phyloP scores from a whole-genome alignment of 352 stramenopile species.

The Pythium folliculosum region DNA sequence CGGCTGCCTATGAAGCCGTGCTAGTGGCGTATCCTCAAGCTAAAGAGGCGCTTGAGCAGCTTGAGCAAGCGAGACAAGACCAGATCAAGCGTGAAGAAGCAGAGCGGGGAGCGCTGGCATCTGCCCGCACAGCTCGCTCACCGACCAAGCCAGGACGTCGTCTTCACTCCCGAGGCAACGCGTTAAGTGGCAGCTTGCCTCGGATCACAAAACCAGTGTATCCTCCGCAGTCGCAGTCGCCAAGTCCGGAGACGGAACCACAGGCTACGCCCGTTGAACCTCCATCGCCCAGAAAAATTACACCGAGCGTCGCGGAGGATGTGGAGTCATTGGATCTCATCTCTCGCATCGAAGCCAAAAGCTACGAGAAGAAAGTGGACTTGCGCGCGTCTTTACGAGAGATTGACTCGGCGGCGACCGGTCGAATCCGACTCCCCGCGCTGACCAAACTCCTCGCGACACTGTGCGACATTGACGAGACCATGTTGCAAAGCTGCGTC shows the following conservation, averaged over 20 bases:
- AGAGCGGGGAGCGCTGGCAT: constrained; percentile 30
- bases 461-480: constrained; percentile 18
- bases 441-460: constrained; percentile 12
- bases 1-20: constrained; percentile 41
- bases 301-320: neutral
- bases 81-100: constrained; percentile 27
- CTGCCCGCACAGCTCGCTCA: constrained; percentile 28
- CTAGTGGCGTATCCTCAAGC: constrained; percentile 54
- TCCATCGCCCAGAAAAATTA: neutral
- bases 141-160: constrained; percentile 17
- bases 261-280: neutral
- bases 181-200: constrained; percentile 1
- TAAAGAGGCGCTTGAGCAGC: constrained; percentile 39
- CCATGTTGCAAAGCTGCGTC: constrained; percentile 6
- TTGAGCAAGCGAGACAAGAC: constrained; percentile 32
- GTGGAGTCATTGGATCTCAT: constrained; percentile 5
- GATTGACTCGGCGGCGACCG: constrained; percentile 18
- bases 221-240: neutral
- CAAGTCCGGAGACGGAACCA: neutral
- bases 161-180: constrained; percentile 12
- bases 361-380: constrained; percentile 22
- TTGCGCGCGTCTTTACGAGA: constrained; percentile 9
- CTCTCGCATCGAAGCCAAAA: constrained; percentile 4
- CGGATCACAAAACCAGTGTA: neutral
- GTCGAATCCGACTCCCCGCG: constrained; percentile 10